Evolutionary conservation across 441 rosid genomes (phyloP), one percentile per base, ranked within the genome.

Genomic region (Erodium texanum): DNA sequence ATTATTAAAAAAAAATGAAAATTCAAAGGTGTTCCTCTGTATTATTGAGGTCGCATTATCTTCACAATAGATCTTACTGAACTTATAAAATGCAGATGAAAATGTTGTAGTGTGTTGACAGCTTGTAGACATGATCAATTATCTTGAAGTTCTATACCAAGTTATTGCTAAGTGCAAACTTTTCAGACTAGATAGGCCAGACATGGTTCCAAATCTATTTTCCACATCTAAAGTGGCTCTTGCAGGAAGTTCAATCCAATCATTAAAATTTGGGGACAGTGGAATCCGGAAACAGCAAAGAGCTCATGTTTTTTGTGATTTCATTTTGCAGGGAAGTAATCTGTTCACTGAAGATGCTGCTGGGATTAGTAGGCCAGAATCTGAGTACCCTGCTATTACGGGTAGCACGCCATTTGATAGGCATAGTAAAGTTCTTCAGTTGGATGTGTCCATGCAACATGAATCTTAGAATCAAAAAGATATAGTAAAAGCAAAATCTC

Each of bases 381-480:
- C 45, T 59, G 77, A 75, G 58, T 66, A 76, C 23, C 64, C 75
- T 77, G 67, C 62, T 66, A 66, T 59, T 34, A 68, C 65, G 52
- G 45, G 48, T 64, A 62, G 67, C 24, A 67, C 68, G 34, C 68
- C 56, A 15, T 62, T 23, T 62, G 70, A 23, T 65, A 74, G 58
- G 65, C 63, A 54, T 24, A 38, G 77, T 66, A 66, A 77, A 63
- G 67, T 62, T 71, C 67, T 38, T 70, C 76, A 18, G 70, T 65
- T 29, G 12, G 67, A 62, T 68, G 14, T 74, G 34, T 61, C 29
- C 20, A 41, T 59, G 62, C 84, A 68, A 72, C 73, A 73, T 68
- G 89, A 78, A 68, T 70, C 79, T 65, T 75, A 59, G 74, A 73
- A 68, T 73, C 72, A 73, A 70, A 70, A 68, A 43, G 82, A 68